Conservation (phyloP, 495 filamentous ascomycete genomes). For the Apiosordaria backusii region DNA sequence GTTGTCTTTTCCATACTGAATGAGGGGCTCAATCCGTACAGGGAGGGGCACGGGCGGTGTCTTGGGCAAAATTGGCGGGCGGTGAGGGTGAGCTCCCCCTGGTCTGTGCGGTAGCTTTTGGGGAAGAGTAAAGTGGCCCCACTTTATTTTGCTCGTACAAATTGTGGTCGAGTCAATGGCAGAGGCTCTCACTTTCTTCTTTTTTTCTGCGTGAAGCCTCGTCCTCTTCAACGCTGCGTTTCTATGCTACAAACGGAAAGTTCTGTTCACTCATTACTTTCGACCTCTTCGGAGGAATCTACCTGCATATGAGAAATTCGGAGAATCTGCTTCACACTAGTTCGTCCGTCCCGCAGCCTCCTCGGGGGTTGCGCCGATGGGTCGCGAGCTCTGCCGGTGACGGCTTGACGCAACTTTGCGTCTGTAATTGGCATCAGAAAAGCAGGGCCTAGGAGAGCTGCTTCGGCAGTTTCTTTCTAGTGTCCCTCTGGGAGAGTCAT, state of each 20-base stretch:
- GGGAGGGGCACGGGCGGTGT: background rate
- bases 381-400: slow-evolving; percentile 69
- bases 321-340: slow-evolving; percentile 75
- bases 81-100: background rate
- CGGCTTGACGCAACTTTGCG: slow-evolving; percentile 88
- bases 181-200: slow-evolving; percentile 19
- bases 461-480: slow-evolving; percentile 36
- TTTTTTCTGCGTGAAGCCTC: slow-evolving; percentile 66
- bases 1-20: background rate
- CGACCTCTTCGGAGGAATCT: slow-evolving; percentile 16
- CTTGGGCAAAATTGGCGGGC: background rate
- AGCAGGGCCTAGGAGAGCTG: slow-evolving; percentile 58
- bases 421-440: slow-evolving; percentile 99
- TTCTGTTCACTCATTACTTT: slow-evolving; percentile 35
- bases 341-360: slow-evolving; percentile 32
- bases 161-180: background rate
- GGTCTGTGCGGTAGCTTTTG: background rate
- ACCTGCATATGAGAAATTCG: slow-evolving; percentile 99
- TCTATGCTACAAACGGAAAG: slow-evolving; percentile 96
- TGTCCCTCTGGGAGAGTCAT: slow-evolving; percentile 80
- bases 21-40: background rate
- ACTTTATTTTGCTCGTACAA: background rate
- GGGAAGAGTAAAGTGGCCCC: background rate
- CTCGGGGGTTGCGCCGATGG: slow-evolving; percentile 35
- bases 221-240: slow-evolving; percentile 97